Evolutionary conservation across 495 filamentous ascomycete genomes (phyloP).

Genomic region (Xylaria nigripes): DNA sequence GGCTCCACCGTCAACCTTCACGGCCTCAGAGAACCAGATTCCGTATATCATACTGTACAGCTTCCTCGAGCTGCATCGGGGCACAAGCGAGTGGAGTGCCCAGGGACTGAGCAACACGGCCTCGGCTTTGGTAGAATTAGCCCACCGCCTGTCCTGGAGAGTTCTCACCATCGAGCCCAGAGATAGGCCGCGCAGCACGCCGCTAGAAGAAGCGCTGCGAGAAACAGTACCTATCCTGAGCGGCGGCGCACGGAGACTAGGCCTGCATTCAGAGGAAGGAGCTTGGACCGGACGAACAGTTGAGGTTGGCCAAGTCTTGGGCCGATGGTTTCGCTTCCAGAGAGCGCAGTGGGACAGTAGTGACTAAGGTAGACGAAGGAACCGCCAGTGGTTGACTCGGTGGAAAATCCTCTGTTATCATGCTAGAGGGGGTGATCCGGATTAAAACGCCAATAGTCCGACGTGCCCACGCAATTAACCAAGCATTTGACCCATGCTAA

Average conservation of each 20-base stretch:
- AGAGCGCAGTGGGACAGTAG: constrained; percentile 24
- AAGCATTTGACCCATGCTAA: background rate
- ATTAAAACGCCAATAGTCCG: background rate
- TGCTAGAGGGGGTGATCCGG: background rate
- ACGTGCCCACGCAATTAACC: background rate
- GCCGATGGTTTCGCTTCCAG: constrained; percentile 66
- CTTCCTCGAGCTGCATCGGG: constrained; percentile 57
- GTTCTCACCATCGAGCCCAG: constrained; percentile 30
- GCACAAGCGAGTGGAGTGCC: constrained; percentile 72
- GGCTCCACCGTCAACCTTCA: constrained; percentile 19
- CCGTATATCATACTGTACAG: constrained; percentile 56
- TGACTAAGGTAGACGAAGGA: constrained; percentile 53
- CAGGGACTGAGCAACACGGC: constrained; percentile 70
- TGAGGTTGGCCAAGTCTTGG: constrained; percentile 52
- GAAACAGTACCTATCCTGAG: constrained; percentile 57
- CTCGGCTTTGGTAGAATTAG: constrained; percentile 59
- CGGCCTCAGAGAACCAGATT: background rate
- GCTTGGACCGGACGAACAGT: constrained; percentile 62
- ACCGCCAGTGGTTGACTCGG: background rate
- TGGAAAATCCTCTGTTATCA: background rate
- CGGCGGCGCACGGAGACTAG: constrained; percentile 42
- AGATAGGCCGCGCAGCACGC: background rate
- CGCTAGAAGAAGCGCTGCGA: constrained; percentile 37
- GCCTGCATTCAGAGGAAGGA: constrained; percentile 43
- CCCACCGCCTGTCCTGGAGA: constrained; percentile 31